These are phyloP conservation scores for Hemisphaericaspora xylanilytica DNA, from an alignment of 1,139 yeast genomes.

Conservation along the genomic window DNA sequence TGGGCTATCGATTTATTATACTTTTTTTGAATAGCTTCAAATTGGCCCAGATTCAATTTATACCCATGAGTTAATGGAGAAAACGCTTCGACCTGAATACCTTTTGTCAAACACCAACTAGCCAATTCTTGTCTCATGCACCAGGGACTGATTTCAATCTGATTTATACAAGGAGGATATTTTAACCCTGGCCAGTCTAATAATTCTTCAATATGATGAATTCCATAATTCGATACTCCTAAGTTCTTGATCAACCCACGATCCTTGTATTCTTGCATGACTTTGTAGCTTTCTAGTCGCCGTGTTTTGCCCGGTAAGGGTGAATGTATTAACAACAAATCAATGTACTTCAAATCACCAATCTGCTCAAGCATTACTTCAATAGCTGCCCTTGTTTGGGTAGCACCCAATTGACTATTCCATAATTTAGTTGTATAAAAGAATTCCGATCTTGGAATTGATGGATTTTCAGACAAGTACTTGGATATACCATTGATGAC, in stretches of 20 bases:
- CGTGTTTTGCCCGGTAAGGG: conserved; percentile 53
- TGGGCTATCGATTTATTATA: conserved; percentile 31
- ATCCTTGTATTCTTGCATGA: conserved; percentile 65
- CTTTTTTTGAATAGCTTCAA: conserved; percentile 21
- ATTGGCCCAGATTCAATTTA: conserved; percentile 18
- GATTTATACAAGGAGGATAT: conserved; percentile 58
- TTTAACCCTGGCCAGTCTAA: conserved; percentile 50
- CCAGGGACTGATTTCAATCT: conserved; percentile 77
- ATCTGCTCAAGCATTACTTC: conserved; percentile 26
- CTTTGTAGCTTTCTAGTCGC: conserved; percentile 56
- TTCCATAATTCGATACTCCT: conserved; percentile 72
- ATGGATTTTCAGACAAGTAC: conserved; percentile 53
- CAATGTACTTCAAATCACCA: conserved; percentile 45
- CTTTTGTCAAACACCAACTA: conserved; percentile 44
- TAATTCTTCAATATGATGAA: conserved; percentile 58
- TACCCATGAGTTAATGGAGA: conserved; percentile 41
- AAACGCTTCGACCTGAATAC: conserved; percentile 37
- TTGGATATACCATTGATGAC: conserved; percentile 52
- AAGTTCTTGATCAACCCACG: conserved; percentile 53
- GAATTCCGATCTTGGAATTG: conserved; percentile 54
- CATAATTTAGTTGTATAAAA: conserved; percentile 56
- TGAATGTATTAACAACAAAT: conserved; percentile 56
- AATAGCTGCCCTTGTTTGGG: conserved; percentile 25
- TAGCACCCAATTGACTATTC: conserved; percentile 34
- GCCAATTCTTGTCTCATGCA: conserved; percentile 64